These are phyloP conservation scores for Mucor piriformis DNA, from an alignment of 371 early-diverging fungal genomes.

Conservation along the genomic window DNA sequence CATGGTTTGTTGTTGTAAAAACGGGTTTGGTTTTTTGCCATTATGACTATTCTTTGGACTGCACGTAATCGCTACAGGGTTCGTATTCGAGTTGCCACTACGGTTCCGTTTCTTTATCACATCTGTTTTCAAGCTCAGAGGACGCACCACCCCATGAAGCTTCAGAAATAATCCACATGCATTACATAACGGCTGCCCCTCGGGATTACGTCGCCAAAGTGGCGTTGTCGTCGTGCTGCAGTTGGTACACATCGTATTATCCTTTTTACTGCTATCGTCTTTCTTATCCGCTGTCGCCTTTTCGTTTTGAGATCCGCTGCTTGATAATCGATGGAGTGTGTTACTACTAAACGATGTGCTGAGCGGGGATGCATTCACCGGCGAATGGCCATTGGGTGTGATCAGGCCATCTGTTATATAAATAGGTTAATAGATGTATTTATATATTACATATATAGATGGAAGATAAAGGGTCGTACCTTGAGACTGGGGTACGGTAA, in stretches of 20 bases:
- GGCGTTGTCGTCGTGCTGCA: constrained; percentile 93
- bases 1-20: constrained; percentile 10
- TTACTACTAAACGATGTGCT: constrained; percentile 3
- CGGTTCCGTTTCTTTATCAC: constrained; percentile 88
- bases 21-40: constrained; percentile 18
- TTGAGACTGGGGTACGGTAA: constrained; percentile 17
- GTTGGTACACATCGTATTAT: constrained; percentile 76
- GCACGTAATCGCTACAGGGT: background rate
- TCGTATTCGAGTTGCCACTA: constrained; percentile 14
- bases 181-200: constrained; percentile 69
- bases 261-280: background rate
- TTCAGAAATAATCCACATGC: constrained; percentile 77
- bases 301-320: constrained; percentile 8
- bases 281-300: no score
- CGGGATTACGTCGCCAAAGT: constrained; percentile 92
- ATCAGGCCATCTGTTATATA: constrained; percentile 1
- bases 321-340: constrained; percentile 8
- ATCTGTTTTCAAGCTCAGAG: constrained; percentile 78
- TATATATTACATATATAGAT: no score
- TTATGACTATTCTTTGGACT: background rate
- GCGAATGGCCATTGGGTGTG: constrained; percentile 11
- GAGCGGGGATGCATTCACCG: constrained; percentile 9
- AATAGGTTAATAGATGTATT: background rate
- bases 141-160: constrained; percentile 86
- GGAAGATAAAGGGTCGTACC: no score